Evolutionary conservation across 1,284 basidiomycete genomes (phyloP), one percentile per base, ranked within the genome.

Genomic region (Trametes pubescens): DNA sequence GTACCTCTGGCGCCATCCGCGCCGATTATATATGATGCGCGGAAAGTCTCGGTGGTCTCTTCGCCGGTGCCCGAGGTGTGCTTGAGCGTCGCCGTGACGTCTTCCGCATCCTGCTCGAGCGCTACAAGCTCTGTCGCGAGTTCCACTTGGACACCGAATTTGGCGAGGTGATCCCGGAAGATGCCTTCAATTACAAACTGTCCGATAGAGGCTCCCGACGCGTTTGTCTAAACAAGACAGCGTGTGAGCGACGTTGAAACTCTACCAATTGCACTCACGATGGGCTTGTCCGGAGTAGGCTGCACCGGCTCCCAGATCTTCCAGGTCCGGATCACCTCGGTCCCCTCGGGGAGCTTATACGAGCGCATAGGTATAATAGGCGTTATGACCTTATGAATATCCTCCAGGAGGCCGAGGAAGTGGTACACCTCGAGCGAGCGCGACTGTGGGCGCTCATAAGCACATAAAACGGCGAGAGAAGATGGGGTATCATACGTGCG

Each of bases 1-100:
- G 49, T 2, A 79, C 79, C 75, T 70, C 69, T 71, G 13, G 75
- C 79, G 11, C 80, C 80, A 65, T 81, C 79, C 0, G 78, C 71
- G 1, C 79, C 80, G 16, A 81, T 65, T 0, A 82, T 54, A 48
- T 70, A 79, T 1, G 68, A 58, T n/a, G 61, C 60, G 4, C 61
- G 29, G n/a, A 73, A 53, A 57, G 26, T 68, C 46, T 71, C 69
- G 2, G 40, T 22, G 2, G 26, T 32, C 24, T 69, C 66, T 0
- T 37, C 8, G 6, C 44, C 61, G 5, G 48, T 35, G 4, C 29
- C 37, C 10, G 38, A n/a, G 4, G 22, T 59, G 7, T 59, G 61
- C 24, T 40, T 65, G 48, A 68, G 59, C 6, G 64, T 52, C 16
- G 71, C 69, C 1, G 56, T 54, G 32, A 78, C 76, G 3, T 56